Evolutionary conservation across 1,284 basidiomycete genomes (phyloP).

Genomic region (Dichomitus squalens): DNA sequence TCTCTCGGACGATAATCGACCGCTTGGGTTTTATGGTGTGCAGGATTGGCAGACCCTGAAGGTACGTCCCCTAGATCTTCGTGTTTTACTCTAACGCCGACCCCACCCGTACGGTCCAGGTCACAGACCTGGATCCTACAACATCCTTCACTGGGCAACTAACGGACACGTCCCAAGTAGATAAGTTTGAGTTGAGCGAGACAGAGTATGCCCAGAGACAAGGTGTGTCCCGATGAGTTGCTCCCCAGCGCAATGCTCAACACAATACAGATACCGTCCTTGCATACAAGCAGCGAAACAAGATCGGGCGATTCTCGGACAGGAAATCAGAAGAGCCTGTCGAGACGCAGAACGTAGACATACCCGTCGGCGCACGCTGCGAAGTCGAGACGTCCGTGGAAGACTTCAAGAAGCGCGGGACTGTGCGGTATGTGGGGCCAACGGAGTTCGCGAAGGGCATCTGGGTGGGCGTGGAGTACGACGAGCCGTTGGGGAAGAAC

Average conservation of each 20-base stretch:
- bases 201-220: conserved; percentile 81
- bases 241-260: background rate
- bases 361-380: conserved; percentile 76
- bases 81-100: background rate
- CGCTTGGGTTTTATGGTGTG: conserved; percentile 75
- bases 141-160: conserved; percentile 77
- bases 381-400: conserved; percentile 74
- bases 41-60: conserved; percentile 74
- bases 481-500: conserved; percentile 96
- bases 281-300: conserved; percentile 87
- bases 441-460: conserved; percentile 78
- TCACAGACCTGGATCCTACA: conserved; percentile 79
- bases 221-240: conserved; percentile 49
- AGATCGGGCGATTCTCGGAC: conserved; percentile 87
- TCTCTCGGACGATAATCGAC: conserved; percentile 67
- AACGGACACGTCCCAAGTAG: conserved; percentile 83
- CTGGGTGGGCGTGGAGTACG: conserved; percentile 96
- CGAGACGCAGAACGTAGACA: conserved; percentile 40
- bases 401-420: conserved; percentile 77
- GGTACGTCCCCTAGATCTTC: conserved; percentile 46
- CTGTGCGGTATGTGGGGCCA: conserved; percentile 81
- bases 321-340: conserved; percentile 38
- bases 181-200: conserved; percentile 90
- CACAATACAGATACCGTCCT: conserved; percentile 77
- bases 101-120: conserved; percentile 44